A percentile compares a stretch with the other conserved stretches of the same genome.
Evolutionary conservation across 805 yeast species (phyloP).

Genomic region (Schizosaccharomyces octosporus): DNA sequence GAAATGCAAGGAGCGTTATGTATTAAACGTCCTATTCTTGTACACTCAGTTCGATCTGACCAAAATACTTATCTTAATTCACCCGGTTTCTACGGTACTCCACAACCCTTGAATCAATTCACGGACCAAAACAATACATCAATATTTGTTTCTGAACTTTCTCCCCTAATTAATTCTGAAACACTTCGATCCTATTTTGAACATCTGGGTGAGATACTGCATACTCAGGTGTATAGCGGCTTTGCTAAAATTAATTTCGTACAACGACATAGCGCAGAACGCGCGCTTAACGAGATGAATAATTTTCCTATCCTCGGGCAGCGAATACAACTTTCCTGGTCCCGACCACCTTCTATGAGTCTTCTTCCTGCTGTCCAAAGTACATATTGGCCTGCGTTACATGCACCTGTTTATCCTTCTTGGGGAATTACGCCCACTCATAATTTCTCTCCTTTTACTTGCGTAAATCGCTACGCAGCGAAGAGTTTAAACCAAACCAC

Average conservation of each 20-base stretch:
- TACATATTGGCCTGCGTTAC: neutral
- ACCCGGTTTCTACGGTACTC: slow-evolving; percentile 14
- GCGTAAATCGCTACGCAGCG: neutral
- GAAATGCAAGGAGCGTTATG: slow-evolving; percentile 65
- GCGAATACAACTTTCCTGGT: slow-evolving; percentile 70
- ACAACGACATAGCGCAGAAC: slow-evolving; percentile 59
- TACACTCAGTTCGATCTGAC: slow-evolving; percentile 41
- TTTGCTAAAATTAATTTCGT: slow-evolving; percentile 62
- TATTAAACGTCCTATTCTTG: slow-evolving; percentile 52
- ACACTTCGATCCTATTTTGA: slow-evolving; percentile 37
- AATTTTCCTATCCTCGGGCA: slow-evolving; percentile 72
- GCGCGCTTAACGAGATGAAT: slow-evolving; percentile 68
- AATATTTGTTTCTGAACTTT: slow-evolving; percentile 41
- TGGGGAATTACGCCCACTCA: neutral
- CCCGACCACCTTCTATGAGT: slow-evolving; percentile 18
- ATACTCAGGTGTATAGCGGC: slow-evolving; percentile 56
- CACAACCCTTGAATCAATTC: slow-evolving; percentile 22
- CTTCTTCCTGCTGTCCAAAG: neutral
- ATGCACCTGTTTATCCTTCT: neutral
- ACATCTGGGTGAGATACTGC: slow-evolving; percentile 49
- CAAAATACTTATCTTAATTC: slow-evolving; percentile 14
- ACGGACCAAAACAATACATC: slow-evolving; percentile 71
- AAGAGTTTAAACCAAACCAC: neutral
- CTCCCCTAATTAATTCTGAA: slow-evolving; percentile 29
- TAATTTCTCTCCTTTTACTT: slow-evolving; percentile 1